Percentiles rank a stretch among this genome's conserved stretches.
phyloP scores from a whole-genome alignment of 352 stramenopile species.

The Aphanomyces invadans region DNA sequence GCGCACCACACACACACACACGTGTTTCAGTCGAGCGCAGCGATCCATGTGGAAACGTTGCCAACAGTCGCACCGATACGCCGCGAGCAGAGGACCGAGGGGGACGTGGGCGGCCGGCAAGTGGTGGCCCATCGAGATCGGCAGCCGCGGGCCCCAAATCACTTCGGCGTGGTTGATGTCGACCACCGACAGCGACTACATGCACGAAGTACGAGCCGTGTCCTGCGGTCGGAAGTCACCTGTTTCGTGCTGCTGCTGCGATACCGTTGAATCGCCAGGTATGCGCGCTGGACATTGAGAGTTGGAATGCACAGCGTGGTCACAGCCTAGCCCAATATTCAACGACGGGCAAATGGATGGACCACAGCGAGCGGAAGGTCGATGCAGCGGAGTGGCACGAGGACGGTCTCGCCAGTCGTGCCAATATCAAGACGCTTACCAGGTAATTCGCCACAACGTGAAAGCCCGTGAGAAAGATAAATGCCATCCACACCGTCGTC shows the following conservation, averaged over 20 bases:
- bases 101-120: constrained; percentile 25
- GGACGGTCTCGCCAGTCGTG: no score
- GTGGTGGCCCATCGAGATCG: constrained; percentile 43
- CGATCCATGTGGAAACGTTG: no score
- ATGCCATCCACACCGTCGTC: constrained; percentile 82
- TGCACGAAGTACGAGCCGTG: neutral
- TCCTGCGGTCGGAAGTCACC: constrained; percentile 6
- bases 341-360: neutral
- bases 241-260: constrained; percentile 25
- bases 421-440: constrained; percentile 21
- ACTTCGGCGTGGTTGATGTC: constrained; percentile 27
- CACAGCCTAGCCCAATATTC: constrained; percentile 1
- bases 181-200: constrained; percentile 9
- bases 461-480: constrained; percentile 85
- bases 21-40: no score
- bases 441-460: constrained; percentile 94
- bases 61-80: constrained; percentile 37
- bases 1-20: no score
- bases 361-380: no score
- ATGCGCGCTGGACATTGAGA: constrained; percentile 68
- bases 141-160: constrained; percentile 28
- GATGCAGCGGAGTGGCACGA: no score
- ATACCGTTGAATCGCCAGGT: constrained; percentile 54
- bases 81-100: constrained; percentile 37
- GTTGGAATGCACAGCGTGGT: constrained; percentile 52